Base-by-base conservation (phyloP, 805 yeast species). In the Saccharomycopsis sp. region DNA sequence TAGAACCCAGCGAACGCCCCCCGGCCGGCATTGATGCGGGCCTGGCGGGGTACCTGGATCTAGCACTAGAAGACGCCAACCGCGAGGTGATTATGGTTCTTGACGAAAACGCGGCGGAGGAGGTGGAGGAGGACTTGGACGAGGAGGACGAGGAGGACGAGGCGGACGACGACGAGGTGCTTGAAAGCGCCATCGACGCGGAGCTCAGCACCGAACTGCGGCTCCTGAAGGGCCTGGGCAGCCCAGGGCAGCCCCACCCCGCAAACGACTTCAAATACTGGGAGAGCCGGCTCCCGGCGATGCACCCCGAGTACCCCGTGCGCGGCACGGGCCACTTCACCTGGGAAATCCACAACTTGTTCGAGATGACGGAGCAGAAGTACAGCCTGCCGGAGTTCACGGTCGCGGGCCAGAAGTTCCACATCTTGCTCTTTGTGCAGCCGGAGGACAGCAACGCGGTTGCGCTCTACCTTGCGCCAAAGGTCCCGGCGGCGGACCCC, bases 391-490 rank as follows among this genome's bases (percentile, higher is more conserved):
- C 82, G 0, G 66, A 69, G 18, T 84, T 82, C 62, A 71, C 69
- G 53, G 78, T 84, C 61, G 92, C 90, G 1, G 84, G 79, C 1
- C 82, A 70, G 64, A 80, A 80, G 46, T 88, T 89, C 85, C 82
- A 83, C 63, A 67, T 91, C 2, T 73, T 92, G 47, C 68, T 92
- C 40, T 89, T 91, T 68, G 96, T 97, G 0, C 79, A 79, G 53
- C 94, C 95, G 1, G 87, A 85, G 64, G 76, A 79, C 52, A 75
- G 80, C 54, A 76, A 76, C 60, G 74, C 77, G 57, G 70, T 89
- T 5, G 89, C 97, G 0, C 70, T 90, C 24, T 94, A 90, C 69
- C 73, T 94, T 61, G 96, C 90, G 64, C 94, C 96, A 0, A 79
- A 81, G 60, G 70, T 71, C 14, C 53, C 54, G 64, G 65, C 3